These are phyloP conservation scores for Tulasnella calospora DNA, from an alignment of 768 basidiomycete species.

Conservation along the genomic window DNA sequence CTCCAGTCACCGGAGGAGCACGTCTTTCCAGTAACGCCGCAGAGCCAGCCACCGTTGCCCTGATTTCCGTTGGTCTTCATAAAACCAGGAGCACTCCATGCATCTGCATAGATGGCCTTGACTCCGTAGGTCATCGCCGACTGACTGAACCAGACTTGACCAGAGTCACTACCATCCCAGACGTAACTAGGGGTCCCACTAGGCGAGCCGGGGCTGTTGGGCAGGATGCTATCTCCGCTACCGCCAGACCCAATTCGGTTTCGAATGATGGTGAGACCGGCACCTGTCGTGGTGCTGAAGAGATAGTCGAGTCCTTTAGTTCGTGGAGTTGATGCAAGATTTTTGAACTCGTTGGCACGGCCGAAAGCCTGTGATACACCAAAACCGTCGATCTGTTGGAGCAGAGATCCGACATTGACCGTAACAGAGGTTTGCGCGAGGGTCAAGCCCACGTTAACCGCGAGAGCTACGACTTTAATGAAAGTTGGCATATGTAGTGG, in stretches of 20 bases:
- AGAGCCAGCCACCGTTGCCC: slow-evolving; percentile 22
- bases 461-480: neutral
- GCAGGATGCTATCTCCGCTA: neutral
- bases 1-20: slow-evolving; percentile 28
- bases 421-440: slow-evolving; percentile 5
- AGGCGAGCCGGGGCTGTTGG: neutral
- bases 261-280: slow-evolving; percentile 24
- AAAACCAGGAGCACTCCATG: slow-evolving; percentile 28
- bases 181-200: neutral
- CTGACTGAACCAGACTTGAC: slow-evolving; percentile 24
- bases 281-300: slow-evolving; percentile 20
- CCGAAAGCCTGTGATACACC: slow-evolving; percentile 23
- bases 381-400: slow-evolving; percentile 24
- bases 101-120: slow-evolving; percentile 25
- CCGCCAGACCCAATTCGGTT: slow-evolving; percentile 19
- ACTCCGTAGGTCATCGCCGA: slow-evolving; percentile 21
- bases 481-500: neutral
- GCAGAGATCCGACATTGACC: slow-evolving; percentile 10
- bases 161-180: slow-evolving; percentile 16
- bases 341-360: slow-evolving; percentile 15
- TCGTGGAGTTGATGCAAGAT: slow-evolving; percentile 7
- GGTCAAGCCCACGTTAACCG: neutral
- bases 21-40: slow-evolving; percentile 24
- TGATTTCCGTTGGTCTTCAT: slow-evolving; percentile 27
- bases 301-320: slow-evolving; percentile 21